These are phyloP conservation scores for Patellifolia procumbens DNA, from an alignment of 179 eudicot species.

Conservation along the genomic window DNA sequence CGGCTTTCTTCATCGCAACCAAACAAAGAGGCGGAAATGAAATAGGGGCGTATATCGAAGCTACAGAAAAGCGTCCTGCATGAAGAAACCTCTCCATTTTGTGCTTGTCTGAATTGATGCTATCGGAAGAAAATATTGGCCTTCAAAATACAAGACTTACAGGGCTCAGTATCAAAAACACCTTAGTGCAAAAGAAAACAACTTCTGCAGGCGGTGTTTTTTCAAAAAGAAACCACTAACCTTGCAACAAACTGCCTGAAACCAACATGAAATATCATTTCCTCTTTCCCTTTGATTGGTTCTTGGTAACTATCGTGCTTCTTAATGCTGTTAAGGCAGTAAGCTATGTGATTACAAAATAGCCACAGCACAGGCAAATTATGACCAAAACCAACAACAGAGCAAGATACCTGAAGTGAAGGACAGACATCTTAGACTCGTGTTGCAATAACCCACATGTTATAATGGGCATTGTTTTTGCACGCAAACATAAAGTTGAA, in stretches of 20 bases:
- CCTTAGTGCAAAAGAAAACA: neutral
- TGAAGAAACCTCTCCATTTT: conserved; percentile 99
- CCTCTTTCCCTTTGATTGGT: conserved; percentile 92
- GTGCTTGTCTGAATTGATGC: conserved; percentile 72
- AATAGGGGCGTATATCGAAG: conserved; percentile 91
- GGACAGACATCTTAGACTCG: conserved; percentile 95
- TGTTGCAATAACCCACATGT: conserved; percentile 86
- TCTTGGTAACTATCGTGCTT: conserved; percentile 82
- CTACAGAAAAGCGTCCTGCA: conserved; percentile 78
- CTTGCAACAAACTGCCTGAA: conserved; percentile 87
- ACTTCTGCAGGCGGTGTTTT: neutral
- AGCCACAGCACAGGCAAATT: neutral
- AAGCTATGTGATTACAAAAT: neutral
- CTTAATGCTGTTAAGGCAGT: conserved; percentile 51
- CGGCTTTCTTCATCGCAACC: conserved; percentile 63
- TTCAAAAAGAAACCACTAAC: conserved; percentile 29
- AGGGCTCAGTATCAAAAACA: conserved; percentile 14
- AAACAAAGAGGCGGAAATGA: conserved; percentile 81
- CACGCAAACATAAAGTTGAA: conserved; percentile 46
- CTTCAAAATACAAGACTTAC: conserved; percentile 44
- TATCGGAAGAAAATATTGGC: conserved; percentile 89
- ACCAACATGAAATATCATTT: conserved; percentile 87
- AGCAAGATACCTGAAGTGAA: conserved; percentile 75
- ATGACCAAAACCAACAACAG: neutral
- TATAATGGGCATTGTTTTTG: conserved; percentile 60